These are phyloP conservation scores for Trichocladium antarcticum DNA, from an alignment of 495 filamentous ascomycete genomes.

Conservation along the genomic window DNA sequence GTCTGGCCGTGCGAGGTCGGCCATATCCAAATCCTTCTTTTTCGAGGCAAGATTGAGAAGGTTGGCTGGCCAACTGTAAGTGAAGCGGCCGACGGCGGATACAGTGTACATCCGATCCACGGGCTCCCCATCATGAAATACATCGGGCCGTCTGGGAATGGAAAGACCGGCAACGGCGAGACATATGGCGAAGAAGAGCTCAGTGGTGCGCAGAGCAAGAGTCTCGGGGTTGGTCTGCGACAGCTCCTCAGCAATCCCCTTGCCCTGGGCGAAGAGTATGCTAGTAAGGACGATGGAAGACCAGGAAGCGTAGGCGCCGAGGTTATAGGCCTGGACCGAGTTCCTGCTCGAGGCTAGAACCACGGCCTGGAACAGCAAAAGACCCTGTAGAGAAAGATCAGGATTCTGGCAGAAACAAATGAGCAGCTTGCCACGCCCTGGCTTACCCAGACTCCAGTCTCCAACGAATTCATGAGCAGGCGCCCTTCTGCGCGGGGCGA, in stretches of 20 bases:
- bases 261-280: constrained; percentile 32
- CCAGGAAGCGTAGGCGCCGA: constrained; percentile 37
- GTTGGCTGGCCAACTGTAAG: constrained; percentile 48
- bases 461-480: constrained; percentile 33
- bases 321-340: constrained; percentile 36
- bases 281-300: constrained; percentile 32
- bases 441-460: constrained; percentile 38
- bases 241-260: constrained; percentile 22
- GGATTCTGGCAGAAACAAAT: not conserved
- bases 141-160: constrained; percentile 57
- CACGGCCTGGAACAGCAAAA: constrained; percentile 39
- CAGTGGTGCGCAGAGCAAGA: constrained; percentile 30
- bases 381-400: constrained; percentile 20
- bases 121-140: constrained; percentile 44
- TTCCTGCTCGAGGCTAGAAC: constrained; percentile 33
- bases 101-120: constrained; percentile 56
- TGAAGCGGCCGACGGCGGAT: constrained; percentile 51
- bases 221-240: constrained; percentile 15
- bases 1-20: constrained; percentile 48
- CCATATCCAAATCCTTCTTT: constrained; percentile 47
- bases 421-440: not conserved
- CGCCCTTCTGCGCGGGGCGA: constrained; percentile 24
- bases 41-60: constrained; percentile 44
- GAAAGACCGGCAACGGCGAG: constrained; percentile 32
- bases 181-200: constrained; percentile 27